These are phyloP conservation scores for Acer yangbiense DNA, from an alignment of 345 rosid species.

Conservation along the genomic window DNA sequence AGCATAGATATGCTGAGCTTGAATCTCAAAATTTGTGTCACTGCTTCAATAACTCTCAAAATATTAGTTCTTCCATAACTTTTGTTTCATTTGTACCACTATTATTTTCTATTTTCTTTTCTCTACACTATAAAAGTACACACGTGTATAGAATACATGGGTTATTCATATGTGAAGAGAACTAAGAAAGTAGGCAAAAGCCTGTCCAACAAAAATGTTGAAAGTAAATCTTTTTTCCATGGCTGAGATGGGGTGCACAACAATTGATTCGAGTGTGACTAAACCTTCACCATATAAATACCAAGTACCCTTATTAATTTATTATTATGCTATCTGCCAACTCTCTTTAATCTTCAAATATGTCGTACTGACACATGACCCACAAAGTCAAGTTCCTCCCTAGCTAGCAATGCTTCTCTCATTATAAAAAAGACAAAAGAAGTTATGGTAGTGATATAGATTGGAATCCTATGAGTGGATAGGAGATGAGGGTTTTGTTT, in stretches of 20 bases:
- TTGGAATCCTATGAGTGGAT: slow-evolving; percentile 64
- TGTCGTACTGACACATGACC: slow-evolving; percentile 29
- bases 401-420: slow-evolving; percentile 19
- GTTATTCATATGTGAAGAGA: slow-evolving; percentile 6
- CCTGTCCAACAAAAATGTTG: slow-evolving; percentile 7
- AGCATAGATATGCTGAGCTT: neutral
- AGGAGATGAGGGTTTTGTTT: slow-evolving; percentile 18
- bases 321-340: slow-evolving; percentile 18
- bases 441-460: slow-evolving; percentile 26
- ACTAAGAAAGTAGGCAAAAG: slow-evolving; percentile 18
- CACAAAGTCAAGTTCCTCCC: slow-evolving; percentile 13
- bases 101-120: neutral
- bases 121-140: neutral
- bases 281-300: neutral
- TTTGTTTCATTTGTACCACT: too few species aligned
- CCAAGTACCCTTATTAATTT: slow-evolving; percentile 5
- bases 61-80: neutral
- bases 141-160: slow-evolving; percentile 13
- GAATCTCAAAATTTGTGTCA: neutral
- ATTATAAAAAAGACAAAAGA: slow-evolving; percentile 35
- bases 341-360: slow-evolving; percentile 15
- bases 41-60: neutral
- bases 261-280: slow-evolving; percentile 19
- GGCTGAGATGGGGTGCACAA: slow-evolving; percentile 25
- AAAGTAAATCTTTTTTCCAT: slow-evolving; percentile 34